These are phyloP conservation scores for Fulvia fulva DNA, from an alignment of 2,329 filamentous ascomycete genomes.

Conservation along the genomic window DNA sequence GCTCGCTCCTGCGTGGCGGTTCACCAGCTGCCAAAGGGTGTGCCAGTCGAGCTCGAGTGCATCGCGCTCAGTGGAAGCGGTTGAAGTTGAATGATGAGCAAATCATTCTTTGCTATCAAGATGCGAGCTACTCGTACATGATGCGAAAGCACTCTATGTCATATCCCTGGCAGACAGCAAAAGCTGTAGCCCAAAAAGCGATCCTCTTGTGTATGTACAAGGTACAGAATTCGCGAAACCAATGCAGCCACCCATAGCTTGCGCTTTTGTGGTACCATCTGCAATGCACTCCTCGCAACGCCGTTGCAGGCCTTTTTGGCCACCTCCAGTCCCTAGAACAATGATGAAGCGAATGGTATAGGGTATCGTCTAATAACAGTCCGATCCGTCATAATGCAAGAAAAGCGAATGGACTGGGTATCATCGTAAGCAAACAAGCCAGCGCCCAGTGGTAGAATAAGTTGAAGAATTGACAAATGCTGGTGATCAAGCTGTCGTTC, in stretches of 20 bases:
- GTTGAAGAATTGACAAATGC: not conserved
- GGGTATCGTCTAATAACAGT: not conserved
- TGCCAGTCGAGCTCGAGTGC: constrained; percentile 86
- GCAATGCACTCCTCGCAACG: not conserved
- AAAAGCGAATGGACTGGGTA: constrained; percentile 12
- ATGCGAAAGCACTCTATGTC: not conserved
- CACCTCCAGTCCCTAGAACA: not conserved
- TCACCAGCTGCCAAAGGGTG: constrained; percentile 80
- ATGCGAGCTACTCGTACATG: not conserved
- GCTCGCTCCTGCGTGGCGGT: constrained; percentile 88
- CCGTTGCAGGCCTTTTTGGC: not conserved
- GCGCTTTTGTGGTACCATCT: not conserved
- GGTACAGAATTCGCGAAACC: not conserved
- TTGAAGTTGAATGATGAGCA: not conserved
- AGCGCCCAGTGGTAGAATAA: not conserved
- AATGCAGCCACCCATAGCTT: not conserved
- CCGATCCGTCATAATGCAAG: not conserved
- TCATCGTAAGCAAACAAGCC: constrained; percentile 4
- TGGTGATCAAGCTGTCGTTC: not conserved
- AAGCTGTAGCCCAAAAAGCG: not conserved
- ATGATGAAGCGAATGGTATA: not conserved
- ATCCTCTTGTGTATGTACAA: not conserved
- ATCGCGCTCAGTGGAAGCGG: constrained; percentile 55
- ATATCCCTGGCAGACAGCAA: not conserved
- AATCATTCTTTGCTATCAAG: not conserved